phyloP scores from a whole-genome alignment of 306 rosid genomes.

The Pterocarpus macrocarpus region DNA sequence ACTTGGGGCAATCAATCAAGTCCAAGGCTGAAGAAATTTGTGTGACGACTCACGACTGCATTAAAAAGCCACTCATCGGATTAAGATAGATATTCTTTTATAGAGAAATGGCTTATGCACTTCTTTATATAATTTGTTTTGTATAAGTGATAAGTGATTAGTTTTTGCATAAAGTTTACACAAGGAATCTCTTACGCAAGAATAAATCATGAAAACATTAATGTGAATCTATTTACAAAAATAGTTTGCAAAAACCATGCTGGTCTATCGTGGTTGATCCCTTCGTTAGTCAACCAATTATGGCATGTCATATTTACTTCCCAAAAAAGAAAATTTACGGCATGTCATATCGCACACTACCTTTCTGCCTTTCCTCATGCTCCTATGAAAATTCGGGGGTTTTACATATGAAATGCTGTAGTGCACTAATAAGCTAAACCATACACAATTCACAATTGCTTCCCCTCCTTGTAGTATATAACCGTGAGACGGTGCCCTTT shows the following conservation, averaged over 20 bases:
- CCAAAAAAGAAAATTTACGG: too few species aligned
- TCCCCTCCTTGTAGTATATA: not conserved
- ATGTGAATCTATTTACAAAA: not conserved
- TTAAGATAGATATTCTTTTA: not conserved
- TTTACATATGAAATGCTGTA: slow-evolving; percentile 23
- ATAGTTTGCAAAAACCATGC: not conserved
- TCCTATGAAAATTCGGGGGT: not conserved
- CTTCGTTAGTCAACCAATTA: not conserved
- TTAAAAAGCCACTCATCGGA: slow-evolving; percentile 5
- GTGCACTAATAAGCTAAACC: too few species aligned
- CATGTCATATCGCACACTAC: not conserved
- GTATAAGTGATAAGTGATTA: not conserved
- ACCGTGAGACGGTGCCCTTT: not conserved
- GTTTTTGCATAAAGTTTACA: not conserved
- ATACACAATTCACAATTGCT: not conserved
- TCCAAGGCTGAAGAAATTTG: not conserved
- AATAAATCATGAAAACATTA: not conserved
- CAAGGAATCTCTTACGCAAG: not conserved
- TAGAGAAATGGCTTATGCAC: not conserved
- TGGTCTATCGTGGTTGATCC: not conserved
- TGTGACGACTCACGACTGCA: not conserved
- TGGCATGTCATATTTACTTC: not conserved
- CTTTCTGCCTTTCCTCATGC: too few species aligned
- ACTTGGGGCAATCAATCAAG: not conserved
- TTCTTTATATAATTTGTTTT: not conserved